Evolutionary conservation across 148 eudicot species (phyloP).

Genomic region (Gaultheria prostrata): DNA sequence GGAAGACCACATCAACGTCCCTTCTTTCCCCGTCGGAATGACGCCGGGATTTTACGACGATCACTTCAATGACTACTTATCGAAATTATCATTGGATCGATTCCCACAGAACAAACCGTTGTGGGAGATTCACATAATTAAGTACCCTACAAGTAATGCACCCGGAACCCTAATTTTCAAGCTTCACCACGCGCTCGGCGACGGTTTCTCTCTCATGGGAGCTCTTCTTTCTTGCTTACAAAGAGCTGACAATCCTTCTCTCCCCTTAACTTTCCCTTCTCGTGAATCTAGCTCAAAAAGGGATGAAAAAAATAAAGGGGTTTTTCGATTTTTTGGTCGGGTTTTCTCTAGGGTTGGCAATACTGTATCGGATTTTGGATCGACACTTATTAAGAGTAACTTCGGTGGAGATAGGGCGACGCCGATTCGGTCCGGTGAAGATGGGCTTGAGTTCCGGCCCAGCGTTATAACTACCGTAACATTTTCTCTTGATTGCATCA

Average conservation of each 20-base stretch:
- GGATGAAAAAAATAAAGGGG: background rate
- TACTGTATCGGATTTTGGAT: slow-evolving; percentile 48
- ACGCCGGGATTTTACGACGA: slow-evolving; percentile 43
- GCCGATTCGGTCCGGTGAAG: slow-evolving; percentile 48
- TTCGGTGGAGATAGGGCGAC: slow-evolving; percentile 42
- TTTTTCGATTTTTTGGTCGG: slow-evolving; percentile 6
- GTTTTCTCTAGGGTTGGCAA: slow-evolving; percentile 25
- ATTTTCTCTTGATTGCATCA: slow-evolving; percentile 9
- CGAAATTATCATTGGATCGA: slow-evolving; percentile 48
- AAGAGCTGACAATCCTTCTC: slow-evolving; percentile 63
- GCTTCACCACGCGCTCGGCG: slow-evolving; percentile 82
- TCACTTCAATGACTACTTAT: slow-evolving; percentile 45
- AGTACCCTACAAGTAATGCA: slow-evolving; percentile 67
- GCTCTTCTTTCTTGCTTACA: slow-evolving; percentile 85
- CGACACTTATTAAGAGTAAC: slow-evolving; percentile 54
- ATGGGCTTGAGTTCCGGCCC: slow-evolving; percentile 50
- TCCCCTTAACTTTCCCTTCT: slow-evolving; percentile 58
- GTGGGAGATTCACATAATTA: slow-evolving; percentile 72
- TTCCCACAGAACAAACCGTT: slow-evolving; percentile 61
- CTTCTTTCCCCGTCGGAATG: slow-evolving; percentile 36
- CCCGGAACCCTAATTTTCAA: slow-evolving; percentile 59
- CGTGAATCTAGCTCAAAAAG: background rate
- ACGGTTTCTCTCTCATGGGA: slow-evolving; percentile 85
- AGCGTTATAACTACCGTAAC: slow-evolving; percentile 34
- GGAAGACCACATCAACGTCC: slow-evolving; percentile 49